phyloP scores from a whole-genome alignment of 768 basidiomycete species.

The Boletus tomentosulus region DNA sequence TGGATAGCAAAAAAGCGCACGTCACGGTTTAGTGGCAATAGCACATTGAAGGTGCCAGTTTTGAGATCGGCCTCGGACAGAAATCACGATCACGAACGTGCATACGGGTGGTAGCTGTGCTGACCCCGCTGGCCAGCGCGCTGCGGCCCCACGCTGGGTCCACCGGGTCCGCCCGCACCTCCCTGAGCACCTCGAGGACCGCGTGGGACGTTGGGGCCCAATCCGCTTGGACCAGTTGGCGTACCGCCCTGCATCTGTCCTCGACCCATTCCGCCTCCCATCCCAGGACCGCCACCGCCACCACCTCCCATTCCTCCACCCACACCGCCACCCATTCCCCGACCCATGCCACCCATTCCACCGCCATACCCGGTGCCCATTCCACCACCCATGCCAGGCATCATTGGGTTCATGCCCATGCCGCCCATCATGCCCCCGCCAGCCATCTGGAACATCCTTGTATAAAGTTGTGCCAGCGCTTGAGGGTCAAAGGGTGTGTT shows the following conservation, averaged over 20 bases:
- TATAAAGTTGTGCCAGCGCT: conserved; percentile 88
- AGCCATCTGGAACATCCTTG: conserved; percentile 90
- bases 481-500: conserved; percentile 85
- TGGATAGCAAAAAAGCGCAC: conserved; percentile 1
- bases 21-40: conserved; percentile 2
- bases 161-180: conserved; percentile 48
- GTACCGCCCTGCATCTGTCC: conserved; percentile 36
- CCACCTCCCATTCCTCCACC: conserved; percentile 30
- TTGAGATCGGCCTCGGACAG: conserved; percentile 8
- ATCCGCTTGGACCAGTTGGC: conserved; percentile 36
- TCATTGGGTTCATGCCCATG: conserved; percentile 39
- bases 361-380: conserved; percentile 33
- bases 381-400: conserved; percentile 32
- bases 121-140: conserved; percentile 67
- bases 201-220: conserved; percentile 59
- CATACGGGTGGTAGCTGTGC: conserved; percentile 82
- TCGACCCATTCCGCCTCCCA: conserved; percentile 40
- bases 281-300: conserved; percentile 31
- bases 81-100: conserved; percentile 43
- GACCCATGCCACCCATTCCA: conserved; percentile 36
- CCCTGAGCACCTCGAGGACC: conserved; percentile 59
- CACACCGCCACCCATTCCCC: conserved; percentile 37
- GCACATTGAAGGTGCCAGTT: conserved; percentile 6
- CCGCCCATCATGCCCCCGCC: conserved; percentile 45
- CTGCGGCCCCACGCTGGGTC: conserved; percentile 65